A percentile compares a stretch with the other conserved stretches of the same genome.
phyloP scores from a whole-genome alignment of 1,139 yeast genomes.

The Keqinozyma sinolaborantium region DNA sequence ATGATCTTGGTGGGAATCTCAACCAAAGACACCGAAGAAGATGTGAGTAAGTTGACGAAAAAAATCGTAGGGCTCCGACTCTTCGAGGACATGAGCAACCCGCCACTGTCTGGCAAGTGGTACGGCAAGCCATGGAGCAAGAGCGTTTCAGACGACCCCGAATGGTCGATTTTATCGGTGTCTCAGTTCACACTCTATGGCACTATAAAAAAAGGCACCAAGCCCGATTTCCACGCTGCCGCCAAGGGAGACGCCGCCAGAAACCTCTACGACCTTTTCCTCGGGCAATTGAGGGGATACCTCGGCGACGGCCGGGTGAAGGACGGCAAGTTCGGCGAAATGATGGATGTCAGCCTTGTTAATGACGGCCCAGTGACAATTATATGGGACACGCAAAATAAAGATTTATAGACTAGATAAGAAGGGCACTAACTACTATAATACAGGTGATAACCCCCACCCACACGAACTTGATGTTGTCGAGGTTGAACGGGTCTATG shows the following conservation, averaged over 20 bases:
- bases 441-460: constrained; percentile 7
- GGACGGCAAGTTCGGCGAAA: constrained; percentile 92
- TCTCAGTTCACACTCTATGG: constrained; percentile 91
- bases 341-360: constrained; percentile 88
- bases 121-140: constrained; percentile 61
- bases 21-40: constrained; percentile 69
- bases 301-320: constrained; percentile 63
- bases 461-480: constrained; percentile 18
- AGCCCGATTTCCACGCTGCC: constrained; percentile 90
- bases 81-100: constrained; percentile 59
- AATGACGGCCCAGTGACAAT: constrained; percentile 88
- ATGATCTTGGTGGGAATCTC: constrained; percentile 83
- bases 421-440: constrained; percentile 17
- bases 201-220: constrained; percentile 80
- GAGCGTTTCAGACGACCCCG: constrained; percentile 26
- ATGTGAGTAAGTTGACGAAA: constrained; percentile 63
- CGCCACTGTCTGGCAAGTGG: constrained; percentile 35
- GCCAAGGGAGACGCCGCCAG: constrained; percentile 77
- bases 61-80: constrained; percentile 64
- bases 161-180: constrained; percentile 46
- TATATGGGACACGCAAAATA: constrained; percentile 55
- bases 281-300: constrained; percentile 44
- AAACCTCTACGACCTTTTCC: constrained; percentile 61
- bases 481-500: constrained; percentile 20
- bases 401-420: constrained; percentile 37